phyloP scores from a whole-genome alignment of 169 alveolate genomes.

The Cryptosporidium viatorum region DNA sequence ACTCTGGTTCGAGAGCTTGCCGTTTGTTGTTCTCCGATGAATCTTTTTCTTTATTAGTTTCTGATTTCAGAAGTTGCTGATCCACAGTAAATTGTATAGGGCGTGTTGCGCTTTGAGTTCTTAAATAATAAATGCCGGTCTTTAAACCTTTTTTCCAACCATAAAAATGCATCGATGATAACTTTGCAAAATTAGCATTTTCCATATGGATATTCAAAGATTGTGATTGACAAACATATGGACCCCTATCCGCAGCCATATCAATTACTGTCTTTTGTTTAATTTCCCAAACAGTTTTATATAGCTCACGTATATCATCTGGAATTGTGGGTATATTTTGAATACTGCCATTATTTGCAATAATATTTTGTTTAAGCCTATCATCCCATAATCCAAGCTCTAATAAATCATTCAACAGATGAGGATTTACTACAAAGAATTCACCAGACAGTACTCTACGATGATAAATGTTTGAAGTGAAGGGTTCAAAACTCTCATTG shows the following conservation, averaged over 20 bases:
- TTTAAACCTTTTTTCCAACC: constrained; percentile 98
- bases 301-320: constrained; percentile 85
- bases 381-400: constrained; percentile 94
- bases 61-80: constrained; percentile 74
- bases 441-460: constrained; percentile 99
- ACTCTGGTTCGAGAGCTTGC: neutral
- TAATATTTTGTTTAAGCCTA: constrained; percentile 92
- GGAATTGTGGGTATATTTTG: constrained; percentile 94
- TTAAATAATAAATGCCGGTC: constrained; percentile 96
- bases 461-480: constrained; percentile 96
- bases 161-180: constrained; percentile 97
- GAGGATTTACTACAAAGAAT: constrained; percentile 97
- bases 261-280: constrained; percentile 95
- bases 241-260: constrained; percentile 97
- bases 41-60: constrained; percentile 18
- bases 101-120: constrained; percentile 98
- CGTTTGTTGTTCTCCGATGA: neutral
- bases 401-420: constrained; percentile 94
- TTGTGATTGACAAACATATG: constrained; percentile 94
- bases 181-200: constrained; percentile 94
- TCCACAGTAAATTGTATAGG: constrained; percentile 98
- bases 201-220: constrained; percentile 95
- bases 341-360: constrained; percentile 95
- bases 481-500: constrained; percentile 98
- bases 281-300: constrained; percentile 99